Conservation (phyloP, 23 red algal species). For the Gracilaria vermiculophylla region DNA sequence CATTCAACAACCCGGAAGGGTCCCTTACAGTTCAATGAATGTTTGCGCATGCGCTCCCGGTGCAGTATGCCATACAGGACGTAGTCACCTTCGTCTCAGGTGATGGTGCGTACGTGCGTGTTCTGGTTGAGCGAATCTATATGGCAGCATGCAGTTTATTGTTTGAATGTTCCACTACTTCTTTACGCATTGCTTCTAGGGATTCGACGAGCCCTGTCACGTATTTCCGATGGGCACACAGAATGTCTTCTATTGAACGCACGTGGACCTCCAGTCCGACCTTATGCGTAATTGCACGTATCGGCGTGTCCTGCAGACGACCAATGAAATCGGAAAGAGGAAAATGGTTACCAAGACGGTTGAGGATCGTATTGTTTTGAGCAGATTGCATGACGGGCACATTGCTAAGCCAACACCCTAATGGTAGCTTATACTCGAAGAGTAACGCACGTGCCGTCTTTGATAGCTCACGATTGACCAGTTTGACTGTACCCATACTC, state of each 20-base stretch:
- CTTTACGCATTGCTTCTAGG: neutral
- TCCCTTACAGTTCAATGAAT: neutral
- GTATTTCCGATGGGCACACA: neutral
- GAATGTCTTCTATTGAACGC: neutral
- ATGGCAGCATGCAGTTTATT: neutral
- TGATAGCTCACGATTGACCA: neutral
- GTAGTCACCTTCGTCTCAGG: neutral
- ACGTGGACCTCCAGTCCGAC: neutral
- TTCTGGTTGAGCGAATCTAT: conserved; percentile 25
- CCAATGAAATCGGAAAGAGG: neutral
- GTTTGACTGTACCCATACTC: conserved; percentile 44
- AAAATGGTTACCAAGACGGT: neutral
- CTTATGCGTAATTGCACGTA: neutral
- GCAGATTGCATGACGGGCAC: neutral
- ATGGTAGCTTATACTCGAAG: conserved; percentile 19
- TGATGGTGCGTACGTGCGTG: neutral
- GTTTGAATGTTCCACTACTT: neutral
- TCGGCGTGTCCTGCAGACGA: neutral
- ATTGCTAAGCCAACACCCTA: conserved; percentile 1
- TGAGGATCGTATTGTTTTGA: conserved; percentile 5
- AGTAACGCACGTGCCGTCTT: neutral
- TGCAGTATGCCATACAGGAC: neutral
- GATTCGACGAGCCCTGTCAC: neutral
- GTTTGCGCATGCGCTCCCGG: neutral
- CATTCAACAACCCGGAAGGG: neutral